Percentiles rank a stretch among this genome's conserved stretches.
These are phyloP conservation scores for Botrytis paeoniae DNA, from an alignment of 2,329 filamentous ascomycete species.

Conservation along the genomic window DNA sequence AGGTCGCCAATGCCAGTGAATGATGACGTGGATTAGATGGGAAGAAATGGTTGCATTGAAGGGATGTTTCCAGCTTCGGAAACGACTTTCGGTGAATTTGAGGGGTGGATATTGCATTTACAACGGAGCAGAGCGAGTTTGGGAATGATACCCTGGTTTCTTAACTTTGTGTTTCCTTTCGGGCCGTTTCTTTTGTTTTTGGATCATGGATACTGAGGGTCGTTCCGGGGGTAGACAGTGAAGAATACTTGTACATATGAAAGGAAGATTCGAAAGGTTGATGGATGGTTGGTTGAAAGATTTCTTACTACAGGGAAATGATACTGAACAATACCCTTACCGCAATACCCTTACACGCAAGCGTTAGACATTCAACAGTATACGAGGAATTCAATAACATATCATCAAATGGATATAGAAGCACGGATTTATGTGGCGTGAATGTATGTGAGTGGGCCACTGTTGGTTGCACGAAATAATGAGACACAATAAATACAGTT, in stretches of 20 bases:
- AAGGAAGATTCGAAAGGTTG: neutral
- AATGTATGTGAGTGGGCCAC: neutral
- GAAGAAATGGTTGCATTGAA: neutral
- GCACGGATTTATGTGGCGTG: neutral
- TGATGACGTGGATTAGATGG: conserved; percentile 27
- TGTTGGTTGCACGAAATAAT: neutral
- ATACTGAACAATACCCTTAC: too few species aligned
- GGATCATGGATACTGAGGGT: neutral
- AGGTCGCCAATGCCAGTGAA: conserved; percentile 30
- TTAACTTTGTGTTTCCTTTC: conserved; percentile 7
- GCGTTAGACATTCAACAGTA: neutral
- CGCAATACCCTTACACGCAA: neutral
- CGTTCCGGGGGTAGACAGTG: neutral
- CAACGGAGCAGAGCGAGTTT: conserved; percentile 14
- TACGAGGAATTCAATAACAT: neutral
- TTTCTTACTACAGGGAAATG: neutral
- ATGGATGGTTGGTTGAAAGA: neutral
- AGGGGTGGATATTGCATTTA: conserved; percentile 15
- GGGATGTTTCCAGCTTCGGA: neutral
- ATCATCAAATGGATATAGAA: neutral
- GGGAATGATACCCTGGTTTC: conserved; percentile 20
- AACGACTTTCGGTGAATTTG: neutral
- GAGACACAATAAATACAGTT: neutral
- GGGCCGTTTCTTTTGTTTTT: neutral
- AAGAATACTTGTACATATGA: neutral